phyloP scores from a whole-genome alignment of 2,329 filamentous ascomycete species.

The Aspergillus brunneoviolaceus region DNA sequence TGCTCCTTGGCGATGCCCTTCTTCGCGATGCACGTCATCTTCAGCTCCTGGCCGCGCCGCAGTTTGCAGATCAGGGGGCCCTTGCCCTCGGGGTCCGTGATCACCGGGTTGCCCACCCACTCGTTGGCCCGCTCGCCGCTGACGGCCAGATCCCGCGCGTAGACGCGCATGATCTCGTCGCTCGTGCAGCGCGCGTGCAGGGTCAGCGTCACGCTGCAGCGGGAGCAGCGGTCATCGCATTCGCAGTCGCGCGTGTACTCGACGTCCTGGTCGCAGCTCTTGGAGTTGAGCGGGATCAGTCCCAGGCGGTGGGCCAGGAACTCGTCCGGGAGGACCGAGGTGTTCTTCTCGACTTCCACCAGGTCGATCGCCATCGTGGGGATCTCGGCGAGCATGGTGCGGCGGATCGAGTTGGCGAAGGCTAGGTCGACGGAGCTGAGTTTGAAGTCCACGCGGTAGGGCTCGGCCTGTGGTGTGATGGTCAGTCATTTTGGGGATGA shows the following conservation, averaged over 20 bases:
- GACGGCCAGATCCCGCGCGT: conserved; percentile 82
- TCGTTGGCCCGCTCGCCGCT: conserved; percentile 69
- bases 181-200: conserved; percentile 82
- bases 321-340: conserved; percentile 93
- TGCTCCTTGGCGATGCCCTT: conserved; percentile 99
- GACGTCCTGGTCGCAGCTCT: conserved; percentile 75
- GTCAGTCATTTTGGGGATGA: neutral
- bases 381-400: conserved; percentile 88
- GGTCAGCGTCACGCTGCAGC: conserved; percentile 81
- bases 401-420: conserved; percentile 89
- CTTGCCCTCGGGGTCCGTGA: conserved; percentile 76
- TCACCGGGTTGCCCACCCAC: conserved; percentile 75
- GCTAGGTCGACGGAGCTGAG: conserved; percentile 84
- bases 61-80: conserved; percentile 89
- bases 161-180: conserved; percentile 90
- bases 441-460: conserved; percentile 83
- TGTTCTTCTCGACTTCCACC: conserved; percentile 89
- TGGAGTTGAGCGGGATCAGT: conserved; percentile 81
- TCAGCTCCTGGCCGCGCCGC: conserved; percentile 82
- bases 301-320: conserved; percentile 92
- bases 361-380: conserved; percentile 93
- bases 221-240: conserved; percentile 91
- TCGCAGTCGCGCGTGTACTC: conserved; percentile 92
- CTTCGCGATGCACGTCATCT: conserved; percentile 89
- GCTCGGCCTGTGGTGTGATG: conserved; percentile 62